Conservation (phyloP, 805 yeast species). For the Kurtzmaniella cleridarum region DNA sequence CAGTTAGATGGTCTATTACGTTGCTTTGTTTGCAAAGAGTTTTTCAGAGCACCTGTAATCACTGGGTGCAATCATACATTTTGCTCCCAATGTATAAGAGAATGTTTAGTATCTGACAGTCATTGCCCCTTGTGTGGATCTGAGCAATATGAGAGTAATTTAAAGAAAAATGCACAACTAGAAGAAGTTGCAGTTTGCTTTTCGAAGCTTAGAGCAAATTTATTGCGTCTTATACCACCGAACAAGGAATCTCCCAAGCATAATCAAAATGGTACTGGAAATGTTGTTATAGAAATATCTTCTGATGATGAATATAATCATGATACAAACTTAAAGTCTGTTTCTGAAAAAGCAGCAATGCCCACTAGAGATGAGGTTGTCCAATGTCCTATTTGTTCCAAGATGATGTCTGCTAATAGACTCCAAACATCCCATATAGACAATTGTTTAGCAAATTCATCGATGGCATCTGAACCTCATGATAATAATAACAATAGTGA, state of each 20-base stretch:
- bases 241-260: background rate
- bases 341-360: slow-evolving; percentile 9
- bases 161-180: slow-evolving; percentile 61
- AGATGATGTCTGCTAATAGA: slow-evolving; percentile 47
- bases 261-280: slow-evolving; percentile 2
- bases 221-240: slow-evolving; percentile 20
- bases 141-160: slow-evolving; percentile 62
- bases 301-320: slow-evolving; percentile 9
- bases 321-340: slow-evolving; percentile 9
- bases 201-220: slow-evolving; percentile 32
- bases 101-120: slow-evolving; percentile 52
- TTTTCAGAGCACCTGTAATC: slow-evolving; percentile 70
- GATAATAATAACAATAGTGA: slow-evolving; percentile 2
- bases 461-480: slow-evolving; percentile 6
- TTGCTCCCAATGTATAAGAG: slow-evolving; percentile 81
- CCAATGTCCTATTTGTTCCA: slow-evolving; percentile 64
- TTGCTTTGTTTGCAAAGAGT: slow-evolving; percentile 87
- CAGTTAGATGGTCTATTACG: slow-evolving; percentile 67
- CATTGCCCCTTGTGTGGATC: slow-evolving; percentile 76
- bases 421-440: slow-evolving; percentile 61
- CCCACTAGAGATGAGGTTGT: slow-evolving; percentile 28
- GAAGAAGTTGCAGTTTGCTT: slow-evolving; percentile 65
- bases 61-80: slow-evolving; percentile 87
- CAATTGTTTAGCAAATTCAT: slow-evolving; percentile 44
- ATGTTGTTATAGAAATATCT: slow-evolving; percentile 15